phyloP scores from a whole-genome alignment of 1,284 basidiomycete genomes.

The Cryptococcus sp. region DNA sequence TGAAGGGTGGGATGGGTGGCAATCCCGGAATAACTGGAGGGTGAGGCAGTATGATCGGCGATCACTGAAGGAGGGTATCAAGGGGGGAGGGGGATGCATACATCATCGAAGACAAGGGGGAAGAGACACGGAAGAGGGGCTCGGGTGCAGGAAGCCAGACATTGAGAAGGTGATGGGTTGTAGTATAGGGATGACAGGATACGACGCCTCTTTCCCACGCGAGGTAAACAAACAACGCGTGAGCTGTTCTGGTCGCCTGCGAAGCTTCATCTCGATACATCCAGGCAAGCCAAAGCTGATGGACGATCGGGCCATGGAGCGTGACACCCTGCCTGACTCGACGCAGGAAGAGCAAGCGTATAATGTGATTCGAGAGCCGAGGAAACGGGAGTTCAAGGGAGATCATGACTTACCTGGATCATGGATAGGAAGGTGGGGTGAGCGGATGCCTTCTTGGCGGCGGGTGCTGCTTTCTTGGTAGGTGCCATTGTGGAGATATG shows the following conservation, averaged over 20 bases:
- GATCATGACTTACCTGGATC: slow-evolving; percentile 46
- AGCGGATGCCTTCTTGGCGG: slow-evolving; percentile 33
- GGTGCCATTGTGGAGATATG: slow-evolving; percentile 34
- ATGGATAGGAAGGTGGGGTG: slow-evolving; percentile 50
- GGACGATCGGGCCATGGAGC: not conserved
- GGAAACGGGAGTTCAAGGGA: not conserved
- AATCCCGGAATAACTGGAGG: not conserved
- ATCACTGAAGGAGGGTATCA: too few species aligned
- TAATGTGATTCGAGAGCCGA: not conserved
- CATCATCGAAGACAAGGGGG: too few species aligned
- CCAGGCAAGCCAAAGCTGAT: not conserved
- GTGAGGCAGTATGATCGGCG: not conserved
- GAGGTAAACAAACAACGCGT: too few species aligned
- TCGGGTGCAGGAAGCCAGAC: too few species aligned
- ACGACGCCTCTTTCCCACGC: too few species aligned
- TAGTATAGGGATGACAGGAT: too few species aligned
- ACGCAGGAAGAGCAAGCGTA: too few species aligned
- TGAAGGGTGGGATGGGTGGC: not conserved
- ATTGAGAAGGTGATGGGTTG: too few species aligned
- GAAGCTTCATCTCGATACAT: not conserved
- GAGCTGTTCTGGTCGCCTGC: too few species aligned
- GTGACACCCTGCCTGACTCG: not conserved
- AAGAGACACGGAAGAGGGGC: too few species aligned
- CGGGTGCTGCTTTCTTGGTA: slow-evolving; percentile 39
- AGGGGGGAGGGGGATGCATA: too few species aligned